Percentiles rank a stretch among this genome's conserved stretches.
Conservation (phyloP, 768 basidiomycete genomes). For the Astraeus odoratus region DNA sequence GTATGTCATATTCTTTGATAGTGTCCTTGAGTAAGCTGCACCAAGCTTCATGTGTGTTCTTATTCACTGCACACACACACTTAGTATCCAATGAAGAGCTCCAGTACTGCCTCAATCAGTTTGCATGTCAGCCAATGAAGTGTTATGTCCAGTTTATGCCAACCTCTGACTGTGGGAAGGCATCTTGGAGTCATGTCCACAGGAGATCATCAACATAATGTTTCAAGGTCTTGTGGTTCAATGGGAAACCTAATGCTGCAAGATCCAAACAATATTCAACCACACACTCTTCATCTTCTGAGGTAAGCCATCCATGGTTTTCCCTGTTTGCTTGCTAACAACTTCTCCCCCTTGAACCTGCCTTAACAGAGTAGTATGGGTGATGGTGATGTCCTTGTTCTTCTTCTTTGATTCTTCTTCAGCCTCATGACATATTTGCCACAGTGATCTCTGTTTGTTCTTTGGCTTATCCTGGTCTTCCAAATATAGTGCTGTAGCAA, state of each 20-base stretch:
- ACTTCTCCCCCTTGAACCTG: slow-evolving; percentile 20
- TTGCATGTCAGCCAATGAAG: slow-evolving; percentile 22
- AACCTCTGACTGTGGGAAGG: slow-evolving; percentile 26
- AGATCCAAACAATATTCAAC: slow-evolving; percentile 14
- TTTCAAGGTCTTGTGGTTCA: slow-evolving; percentile 17
- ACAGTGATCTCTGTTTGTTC: background rate
- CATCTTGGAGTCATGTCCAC: slow-evolving; percentile 20
- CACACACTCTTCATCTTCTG: slow-evolving; percentile 14
- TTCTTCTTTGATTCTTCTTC: slow-evolving; percentile 8
- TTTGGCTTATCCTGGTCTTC: slow-evolving; percentile 5
- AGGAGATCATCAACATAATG: slow-evolving; percentile 21
- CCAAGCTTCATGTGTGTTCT: slow-evolving; percentile 25
- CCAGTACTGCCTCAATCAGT: slow-evolving; percentile 25
- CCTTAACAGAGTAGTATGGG: slow-evolving; percentile 20
- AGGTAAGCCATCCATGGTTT: slow-evolving; percentile 5
- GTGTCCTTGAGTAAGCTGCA: slow-evolving; percentile 27
- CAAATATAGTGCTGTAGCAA: slow-evolving; percentile 6
- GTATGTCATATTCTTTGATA: slow-evolving; percentile 3
- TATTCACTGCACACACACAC: slow-evolving; percentile 32
- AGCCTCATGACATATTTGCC: slow-evolving; percentile 10
- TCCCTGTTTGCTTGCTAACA: slow-evolving; percentile 7
- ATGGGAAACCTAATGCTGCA: slow-evolving; percentile 24
- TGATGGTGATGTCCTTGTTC: slow-evolving; percentile 3
- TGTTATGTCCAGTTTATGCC: slow-evolving; percentile 31
- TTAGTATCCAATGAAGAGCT: slow-evolving; percentile 28